A percentile compares a stretch with the other conserved stretches of the same genome.
These are phyloP conservation scores for Fusarium proliferatum DNA, from an alignment of 2,329 filamentous ascomycete species.

Conservation along the genomic window DNA sequence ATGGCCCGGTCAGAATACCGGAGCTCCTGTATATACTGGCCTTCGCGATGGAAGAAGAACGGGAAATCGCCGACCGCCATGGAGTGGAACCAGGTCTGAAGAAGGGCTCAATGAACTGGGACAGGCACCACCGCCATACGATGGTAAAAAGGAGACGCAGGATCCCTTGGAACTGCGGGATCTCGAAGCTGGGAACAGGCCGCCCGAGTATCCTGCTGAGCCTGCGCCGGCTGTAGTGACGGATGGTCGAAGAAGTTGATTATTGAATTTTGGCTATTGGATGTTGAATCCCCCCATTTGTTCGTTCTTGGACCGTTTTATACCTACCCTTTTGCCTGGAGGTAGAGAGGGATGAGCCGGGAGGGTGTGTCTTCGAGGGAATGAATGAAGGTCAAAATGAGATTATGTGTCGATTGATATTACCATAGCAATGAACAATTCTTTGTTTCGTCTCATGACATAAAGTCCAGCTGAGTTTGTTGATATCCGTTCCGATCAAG, in stretches of 20 bases:
- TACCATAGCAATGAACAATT: background rate
- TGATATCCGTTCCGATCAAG: background rate
- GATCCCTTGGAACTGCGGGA: conserved; percentile 41
- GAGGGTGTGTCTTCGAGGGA: background rate
- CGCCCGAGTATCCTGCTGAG: conserved; percentile 46
- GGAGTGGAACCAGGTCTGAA: conserved; percentile 43
- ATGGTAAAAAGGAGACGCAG: conserved; percentile 46
- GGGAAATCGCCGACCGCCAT: conserved; percentile 43
- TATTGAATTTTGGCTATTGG: background rate
- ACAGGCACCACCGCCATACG: conserved; percentile 74
- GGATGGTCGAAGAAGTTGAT: conserved; percentile 31
- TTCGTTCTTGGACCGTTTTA: background rate
- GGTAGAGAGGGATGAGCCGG: background rate
- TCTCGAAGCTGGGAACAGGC: conserved; percentile 42
- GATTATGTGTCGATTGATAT: background rate
- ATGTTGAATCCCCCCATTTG: background rate
- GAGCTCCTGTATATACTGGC: conserved; percentile 39
- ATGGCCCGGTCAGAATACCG: conserved; percentile 23
- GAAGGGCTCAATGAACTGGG: conserved; percentile 73
- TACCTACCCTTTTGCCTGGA: background rate
- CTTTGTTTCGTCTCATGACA: background rate
- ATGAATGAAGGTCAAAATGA: background rate
- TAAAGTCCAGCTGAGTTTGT: background rate
- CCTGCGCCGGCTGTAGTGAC: conserved; percentile 41
- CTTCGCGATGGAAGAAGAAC: conserved; percentile 19